These are phyloP conservation scores for Prinsepia uniflora DNA, from an alignment of 306 rosid genomes.

Conservation along the genomic window DNA sequence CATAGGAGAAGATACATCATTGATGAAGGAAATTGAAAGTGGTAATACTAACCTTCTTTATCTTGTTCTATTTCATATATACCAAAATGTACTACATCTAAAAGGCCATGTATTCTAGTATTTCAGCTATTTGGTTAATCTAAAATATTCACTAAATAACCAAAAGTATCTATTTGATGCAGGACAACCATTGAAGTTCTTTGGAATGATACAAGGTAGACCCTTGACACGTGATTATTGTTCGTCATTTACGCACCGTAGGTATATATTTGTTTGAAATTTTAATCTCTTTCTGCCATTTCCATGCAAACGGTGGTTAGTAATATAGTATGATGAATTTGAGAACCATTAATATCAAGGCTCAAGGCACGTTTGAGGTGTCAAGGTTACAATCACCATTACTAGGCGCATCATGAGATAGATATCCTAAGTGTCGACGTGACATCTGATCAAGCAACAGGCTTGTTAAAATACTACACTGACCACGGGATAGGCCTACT, in stretches of 20 bases:
- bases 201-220: conserved; percentile 73
- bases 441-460: too few species aligned
- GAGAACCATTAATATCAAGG: background rate
- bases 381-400: too few species aligned
- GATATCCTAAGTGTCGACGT: too few species aligned
- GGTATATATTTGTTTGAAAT: conserved; percentile 17
- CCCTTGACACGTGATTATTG: conserved; percentile 68
- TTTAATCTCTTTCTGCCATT: background rate
- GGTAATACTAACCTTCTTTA: conserved; percentile 97
- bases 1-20: conserved; percentile 93
- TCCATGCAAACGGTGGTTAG: background rate
- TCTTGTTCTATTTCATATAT: conserved; percentile 88
- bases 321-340: background rate
- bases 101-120: conserved; percentile 7
- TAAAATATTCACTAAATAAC: background rate
- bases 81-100: conserved; percentile 68
- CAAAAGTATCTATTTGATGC: conserved; percentile 21
- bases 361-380: too few species aligned
- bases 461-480: too few species aligned
- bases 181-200: conserved; percentile 87
- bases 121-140: background rate
- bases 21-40: conserved; percentile 84
- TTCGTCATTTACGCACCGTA: conserved; percentile 80
- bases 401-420: too few species aligned
- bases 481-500: too few species aligned